Base-by-base conservation (phyloP, 1,284 basidiomycete genomes). In the Ceratobasidium sp. region DNA sequence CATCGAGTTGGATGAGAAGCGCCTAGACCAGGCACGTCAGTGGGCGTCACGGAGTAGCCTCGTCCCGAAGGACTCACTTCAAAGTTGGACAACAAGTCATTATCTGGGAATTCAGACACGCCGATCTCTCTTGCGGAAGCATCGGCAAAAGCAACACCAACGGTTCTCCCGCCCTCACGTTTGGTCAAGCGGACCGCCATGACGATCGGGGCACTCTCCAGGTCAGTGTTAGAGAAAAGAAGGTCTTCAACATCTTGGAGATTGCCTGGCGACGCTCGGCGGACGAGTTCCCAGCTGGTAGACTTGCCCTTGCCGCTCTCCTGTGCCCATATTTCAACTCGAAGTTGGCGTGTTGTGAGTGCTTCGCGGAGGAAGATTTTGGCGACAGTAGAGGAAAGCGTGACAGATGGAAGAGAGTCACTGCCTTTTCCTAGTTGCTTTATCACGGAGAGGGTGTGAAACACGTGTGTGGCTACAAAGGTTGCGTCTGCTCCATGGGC, bases 61-160 rank as follows among this genome's bases (percentile, higher is more conserved):
- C 14, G 4, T 14, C 14, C 26, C 4, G 61, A 26, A 41, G 43
- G 65, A 73, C 82, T 58, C 72, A 95, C 95, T 85, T 99, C 97
- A 2, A 92, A 92, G 79, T 99, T 99, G 0, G 94, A 96, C 81
- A 96, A 98, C 12, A 96, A 84, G 75, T 99, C 97, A 77, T 97
- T 97, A 79, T 99, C 97, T 0, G 91, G 88, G 77, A 94, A 99
- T 76, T 99, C 94, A 18, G 93, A 86, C 0, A 91, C 88, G 5
- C 92, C 92, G 3, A 93, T 83, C 77, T 91, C 86, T 18, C 91
- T 85, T 0, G 86, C 81, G 74, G 83, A 98, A 0, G 92, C 89
- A 78, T 93, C 91, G 0, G 92, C 92, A 76, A 90, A 93, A 0
- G 92, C 91, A 43, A 93, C 81, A 0, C 91, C 91, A 28, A 93